Evolutionary conservation across 2,329 filamentous ascomycete species (phyloP), one percentile per base, ranked within the genome.

Genomic region (Colletotrichum phormii): DNA sequence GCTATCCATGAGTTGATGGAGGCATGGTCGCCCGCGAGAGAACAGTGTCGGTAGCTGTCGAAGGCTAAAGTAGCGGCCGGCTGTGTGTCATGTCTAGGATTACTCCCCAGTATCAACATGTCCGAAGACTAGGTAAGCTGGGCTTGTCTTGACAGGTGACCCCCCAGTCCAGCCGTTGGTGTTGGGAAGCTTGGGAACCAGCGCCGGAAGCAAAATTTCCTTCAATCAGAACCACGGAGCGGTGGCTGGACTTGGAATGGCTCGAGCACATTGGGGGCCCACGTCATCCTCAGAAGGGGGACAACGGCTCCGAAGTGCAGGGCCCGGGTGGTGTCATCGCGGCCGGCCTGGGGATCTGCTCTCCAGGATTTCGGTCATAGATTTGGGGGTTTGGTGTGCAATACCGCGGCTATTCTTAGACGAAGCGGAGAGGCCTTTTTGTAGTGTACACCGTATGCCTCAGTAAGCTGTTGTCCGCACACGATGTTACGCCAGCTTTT

Each of bases 131-230:
- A 62, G 58, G 42, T 29, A 54, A 54, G 22, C 42, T 24, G 18
- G 65, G 37, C 59, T 53, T n/a, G 61, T 64, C 33, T 62, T 73
- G 67, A 73, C 54, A 66, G 67, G 67, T 66, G 33, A 18, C 64
- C 31, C 18, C 65, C 65, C 35, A 64, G 60, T 58, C 57, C 26
- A 71, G 62, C 57, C 61, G 67, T 67, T 73, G 55, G 71, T 66
- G 70, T 55, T 64, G 54, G 33, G 46, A 49, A 13, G 42, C 37
- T 42, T 35, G 29, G 49, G 31, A 57, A 59, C 49, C 66, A 73
- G 67, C 67, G 71, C 72, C 74, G 71, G 74, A 74, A 64, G 66
- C 72, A 72, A 64, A 75, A 65, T 66, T 74, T 65, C 74, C 74
- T 68, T 75, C 74, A 75, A 75, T 75, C 74, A 75, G 64, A 72